A percentile compares a stretch with the other conserved stretches of the same genome.
These are phyloP conservation scores for Plasmodiophora brassicae DNA, from an alignment of 208 protist genomes.

Conservation along the genomic window DNA sequence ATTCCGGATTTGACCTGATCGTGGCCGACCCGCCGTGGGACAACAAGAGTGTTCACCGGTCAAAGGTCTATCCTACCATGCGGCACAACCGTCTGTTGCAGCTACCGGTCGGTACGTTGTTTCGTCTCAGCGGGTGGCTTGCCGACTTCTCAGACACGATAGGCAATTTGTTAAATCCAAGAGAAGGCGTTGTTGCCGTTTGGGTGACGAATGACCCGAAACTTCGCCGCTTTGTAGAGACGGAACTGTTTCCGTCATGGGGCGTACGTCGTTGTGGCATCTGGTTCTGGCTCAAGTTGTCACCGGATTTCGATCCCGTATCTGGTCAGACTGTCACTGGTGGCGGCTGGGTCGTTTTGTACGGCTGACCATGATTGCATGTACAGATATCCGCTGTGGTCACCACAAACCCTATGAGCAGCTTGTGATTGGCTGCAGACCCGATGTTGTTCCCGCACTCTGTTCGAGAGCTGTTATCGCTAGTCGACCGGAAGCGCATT, in stretches of 20 bases:
- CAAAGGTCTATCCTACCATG: background rate
- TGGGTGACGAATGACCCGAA: constrained; percentile 11
- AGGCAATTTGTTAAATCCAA: background rate
- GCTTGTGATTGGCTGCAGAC: background rate
- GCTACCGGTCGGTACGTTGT: background rate
- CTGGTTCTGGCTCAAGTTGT: background rate
- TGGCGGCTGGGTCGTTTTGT: too few species aligned
- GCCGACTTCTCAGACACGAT: background rate
- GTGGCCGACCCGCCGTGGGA: background rate
- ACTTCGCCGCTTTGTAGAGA: background rate
- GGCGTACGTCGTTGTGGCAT: background rate
- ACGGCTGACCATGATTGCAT: too few species aligned
- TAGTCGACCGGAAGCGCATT: background rate
- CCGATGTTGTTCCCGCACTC: background rate
- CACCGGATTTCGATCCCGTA: background rate
- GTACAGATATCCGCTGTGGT: background rate
- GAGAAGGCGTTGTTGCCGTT: background rate
- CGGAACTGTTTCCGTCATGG: background rate
- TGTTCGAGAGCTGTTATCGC: background rate
- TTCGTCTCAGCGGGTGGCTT: background rate
- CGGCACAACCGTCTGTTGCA: background rate
- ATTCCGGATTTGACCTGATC: background rate
- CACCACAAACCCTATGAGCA: constrained; percentile 24
- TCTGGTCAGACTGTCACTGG: too few species aligned
- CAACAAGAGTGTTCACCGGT: constrained; percentile 5